phyloP scores from a whole-genome alignment of 495 filamentous ascomycete genomes.

The Terfezia claveryi region DNA sequence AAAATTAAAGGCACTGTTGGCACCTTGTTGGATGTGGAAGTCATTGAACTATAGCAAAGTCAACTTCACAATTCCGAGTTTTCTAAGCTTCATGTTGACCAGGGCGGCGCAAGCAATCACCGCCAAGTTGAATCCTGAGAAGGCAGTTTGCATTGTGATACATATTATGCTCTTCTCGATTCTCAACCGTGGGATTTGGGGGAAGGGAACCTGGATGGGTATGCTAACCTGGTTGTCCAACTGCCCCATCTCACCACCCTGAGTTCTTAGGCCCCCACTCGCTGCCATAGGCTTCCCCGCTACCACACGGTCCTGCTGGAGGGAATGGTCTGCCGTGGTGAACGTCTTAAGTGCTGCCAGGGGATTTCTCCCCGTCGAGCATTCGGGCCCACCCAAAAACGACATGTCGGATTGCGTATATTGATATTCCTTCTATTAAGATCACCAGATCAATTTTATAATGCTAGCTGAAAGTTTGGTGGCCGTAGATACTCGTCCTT shows the following conservation, averaged over 20 bases:
- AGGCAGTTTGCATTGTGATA: slow-evolving; percentile 26
- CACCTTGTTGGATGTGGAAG: too few relatives aligned
- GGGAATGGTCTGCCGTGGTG: slow-evolving; percentile 77
- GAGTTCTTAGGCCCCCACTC: slow-evolving; percentile 40
- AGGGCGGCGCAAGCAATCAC: too few relatives aligned
- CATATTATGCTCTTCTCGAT: slow-evolving; percentile 41
- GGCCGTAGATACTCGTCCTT: too few relatives aligned
- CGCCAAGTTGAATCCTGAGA: too few relatives aligned
- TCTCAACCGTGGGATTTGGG: slow-evolving; percentile 44
- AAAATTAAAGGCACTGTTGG: too few relatives aligned
- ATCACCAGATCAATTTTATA: too few relatives aligned
- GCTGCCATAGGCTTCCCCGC: slow-evolving; percentile 40
- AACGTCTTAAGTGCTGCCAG: slow-evolving; percentile 92
- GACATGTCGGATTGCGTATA: slow-evolving; percentile 36
- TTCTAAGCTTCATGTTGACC: too few relatives aligned
- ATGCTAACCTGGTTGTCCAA: slow-evolving; percentile 36
- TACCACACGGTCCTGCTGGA: slow-evolving; percentile 71
- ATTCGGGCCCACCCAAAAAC: slow-evolving; percentile 86
- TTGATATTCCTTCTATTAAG: too few relatives aligned
- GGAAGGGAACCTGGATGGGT: slow-evolving; percentile 3
- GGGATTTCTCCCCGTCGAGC: slow-evolving; percentile 88
- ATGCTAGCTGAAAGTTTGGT: too few relatives aligned
- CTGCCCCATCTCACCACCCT: slow-evolving; percentile 29
- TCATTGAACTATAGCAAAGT: too few relatives aligned
- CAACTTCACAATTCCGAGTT: too few relatives aligned